Conservation (phyloP, 345 rosid genomes). For the Angophora floribunda region DNA sequence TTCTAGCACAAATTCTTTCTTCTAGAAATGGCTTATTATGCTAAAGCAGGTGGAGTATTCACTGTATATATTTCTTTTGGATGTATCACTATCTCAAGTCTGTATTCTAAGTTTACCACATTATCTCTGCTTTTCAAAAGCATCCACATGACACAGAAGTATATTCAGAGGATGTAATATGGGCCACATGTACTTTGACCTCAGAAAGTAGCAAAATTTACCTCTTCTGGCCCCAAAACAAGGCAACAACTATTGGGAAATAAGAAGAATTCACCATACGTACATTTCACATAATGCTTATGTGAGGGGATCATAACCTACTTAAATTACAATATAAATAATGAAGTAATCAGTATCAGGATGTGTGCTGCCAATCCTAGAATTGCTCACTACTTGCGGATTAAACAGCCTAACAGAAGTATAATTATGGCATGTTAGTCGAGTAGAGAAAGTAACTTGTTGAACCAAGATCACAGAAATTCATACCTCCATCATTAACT, state of each 20-base stretch:
- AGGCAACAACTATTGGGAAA: neutral
- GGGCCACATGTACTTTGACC: neutral
- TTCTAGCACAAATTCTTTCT: neutral
- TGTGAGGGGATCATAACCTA: neutral
- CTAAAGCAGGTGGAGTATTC: neutral
- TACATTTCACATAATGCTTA: neutral
- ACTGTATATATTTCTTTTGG: neutral
- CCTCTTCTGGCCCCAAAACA: neutral
- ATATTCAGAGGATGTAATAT: neutral
- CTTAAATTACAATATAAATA: neutral
- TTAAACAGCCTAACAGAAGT: neutral
- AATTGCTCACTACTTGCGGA: neutral
- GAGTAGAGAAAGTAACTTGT: neutral
- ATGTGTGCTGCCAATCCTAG: neutral
- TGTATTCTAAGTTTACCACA: neutral
- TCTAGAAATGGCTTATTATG: neutral
- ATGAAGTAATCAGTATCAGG: neutral
- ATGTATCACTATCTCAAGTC: neutral
- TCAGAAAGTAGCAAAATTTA: neutral
- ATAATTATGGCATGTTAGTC: neutral
- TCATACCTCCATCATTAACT: slow-evolving; percentile 75
- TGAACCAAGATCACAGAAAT: neutral
- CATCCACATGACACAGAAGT: neutral
- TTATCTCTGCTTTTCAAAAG: neutral
- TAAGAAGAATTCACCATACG: neutral